These are phyloP conservation scores for Teunomyces funiuensis DNA, from an alignment of 805 yeast genomes.

Conservation along the genomic window DNA sequence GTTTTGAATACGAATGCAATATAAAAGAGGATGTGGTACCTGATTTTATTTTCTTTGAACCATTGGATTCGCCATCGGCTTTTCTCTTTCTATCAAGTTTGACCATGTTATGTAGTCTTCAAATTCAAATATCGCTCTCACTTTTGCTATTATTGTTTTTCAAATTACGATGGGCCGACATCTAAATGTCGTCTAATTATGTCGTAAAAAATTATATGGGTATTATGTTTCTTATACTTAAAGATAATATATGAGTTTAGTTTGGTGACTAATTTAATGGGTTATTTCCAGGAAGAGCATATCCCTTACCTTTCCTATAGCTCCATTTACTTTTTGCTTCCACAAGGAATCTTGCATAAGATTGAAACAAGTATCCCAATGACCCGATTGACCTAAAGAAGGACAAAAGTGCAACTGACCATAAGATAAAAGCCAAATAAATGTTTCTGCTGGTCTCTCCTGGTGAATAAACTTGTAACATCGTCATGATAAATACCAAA, in stretches of 20 bases:
- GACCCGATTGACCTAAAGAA: constrained; percentile 84
- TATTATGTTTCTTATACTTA: not conserved
- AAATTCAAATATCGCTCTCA: not conserved
- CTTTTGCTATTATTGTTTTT: not conserved
- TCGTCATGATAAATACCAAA: constrained; percentile 77
- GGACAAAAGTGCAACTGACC: constrained; percentile 90
- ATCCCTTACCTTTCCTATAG: constrained; percentile 38
- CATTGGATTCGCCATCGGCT: constrained; percentile 17
- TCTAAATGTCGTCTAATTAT: not conserved
- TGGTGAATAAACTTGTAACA: constrained; percentile 77
- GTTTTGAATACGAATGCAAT: constrained; percentile 47
- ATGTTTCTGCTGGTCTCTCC: constrained; percentile 59
- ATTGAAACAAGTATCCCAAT: constrained; percentile 56
- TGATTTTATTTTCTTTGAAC: constrained; percentile 24
- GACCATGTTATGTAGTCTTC: constrained; percentile 35
- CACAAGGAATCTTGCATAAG: constrained; percentile 35
- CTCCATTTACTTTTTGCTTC: constrained; percentile 42
- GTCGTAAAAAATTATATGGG: not conserved
- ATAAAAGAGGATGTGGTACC: constrained; percentile 42
- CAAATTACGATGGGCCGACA: constrained; percentile 3
- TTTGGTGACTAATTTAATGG: constrained; percentile 23
- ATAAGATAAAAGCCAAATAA: constrained; percentile 79
- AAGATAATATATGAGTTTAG: not conserved
- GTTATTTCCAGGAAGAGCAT: constrained; percentile 32
- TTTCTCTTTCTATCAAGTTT: constrained; percentile 40